A percentile compares a stretch with the other conserved stretches of the same genome.
These are phyloP conservation scores for Fusarium albosuccineum DNA, from an alignment of 2,329 filamentous ascomycete species.

Conservation along the genomic window DNA sequence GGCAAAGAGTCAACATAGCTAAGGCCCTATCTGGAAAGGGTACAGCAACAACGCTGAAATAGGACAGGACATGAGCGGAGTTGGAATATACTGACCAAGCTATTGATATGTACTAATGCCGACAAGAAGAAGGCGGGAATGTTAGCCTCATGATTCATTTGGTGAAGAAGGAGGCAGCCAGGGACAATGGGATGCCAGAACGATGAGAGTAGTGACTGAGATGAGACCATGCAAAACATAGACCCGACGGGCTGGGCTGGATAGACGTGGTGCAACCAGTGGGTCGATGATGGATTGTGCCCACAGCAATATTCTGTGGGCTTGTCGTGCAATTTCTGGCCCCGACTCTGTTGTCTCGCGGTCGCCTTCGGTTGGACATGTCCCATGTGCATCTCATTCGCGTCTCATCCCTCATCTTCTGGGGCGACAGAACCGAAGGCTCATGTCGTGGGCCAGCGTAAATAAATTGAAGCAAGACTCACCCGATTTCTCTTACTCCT, in stretches of 20 bases:
- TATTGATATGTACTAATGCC: conserved; percentile 68
- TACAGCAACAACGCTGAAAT: neutral
- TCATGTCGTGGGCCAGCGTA: conserved; percentile 3
- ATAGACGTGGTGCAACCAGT: conserved; percentile 26
- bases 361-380: neutral
- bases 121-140: conserved; percentile 10
- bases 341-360: conserved; percentile 9
- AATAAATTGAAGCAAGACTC: conserved; percentile 47
- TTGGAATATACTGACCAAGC: conserved; percentile 64
- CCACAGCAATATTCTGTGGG: conserved; percentile 14
- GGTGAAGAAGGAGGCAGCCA: neutral
- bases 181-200: neutral
- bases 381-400: conserved; percentile 9
- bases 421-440: neutral
- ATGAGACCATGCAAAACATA: conserved; percentile 1
- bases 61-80: neutral
- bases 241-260: conserved; percentile 13
- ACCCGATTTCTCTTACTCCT: conserved; percentile 72
- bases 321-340: conserved; percentile 18
- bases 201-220: neutral
- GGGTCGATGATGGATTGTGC: conserved; percentile 10
- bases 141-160: conserved; percentile 34
- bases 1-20: neutral
- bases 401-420: conserved; percentile 21
- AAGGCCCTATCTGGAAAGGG: neutral